Percentiles rank a stretch among this genome's conserved stretches.
Evolutionary conservation across 2,329 filamentous ascomycete species (phyloP).

Genomic region (Hymenoscyphus infarciens): DNA sequence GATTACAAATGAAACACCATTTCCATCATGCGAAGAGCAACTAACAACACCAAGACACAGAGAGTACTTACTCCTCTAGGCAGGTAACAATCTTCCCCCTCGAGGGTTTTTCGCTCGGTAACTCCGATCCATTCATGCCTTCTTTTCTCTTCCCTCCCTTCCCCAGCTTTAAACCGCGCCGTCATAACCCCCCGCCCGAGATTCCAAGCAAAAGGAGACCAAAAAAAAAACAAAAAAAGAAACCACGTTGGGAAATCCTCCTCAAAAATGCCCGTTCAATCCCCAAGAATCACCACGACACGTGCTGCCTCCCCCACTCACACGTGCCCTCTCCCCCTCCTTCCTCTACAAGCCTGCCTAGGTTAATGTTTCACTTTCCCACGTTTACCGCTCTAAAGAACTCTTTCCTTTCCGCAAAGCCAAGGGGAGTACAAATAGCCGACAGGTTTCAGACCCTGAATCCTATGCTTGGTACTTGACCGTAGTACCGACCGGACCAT

Average conservation of each 20-base stretch:
- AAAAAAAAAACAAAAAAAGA: no score
- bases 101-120: neutral
- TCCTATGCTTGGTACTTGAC: no score
- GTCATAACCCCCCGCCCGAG: neutral
- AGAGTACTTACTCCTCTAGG: neutral
- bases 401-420: no score
- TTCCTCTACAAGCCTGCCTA: neutral
- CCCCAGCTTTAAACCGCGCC: neutral
- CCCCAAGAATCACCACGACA: neutral
- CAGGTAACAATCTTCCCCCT: neutral
- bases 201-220: neutral
- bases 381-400: neutral
- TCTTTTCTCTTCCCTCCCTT: neutral
- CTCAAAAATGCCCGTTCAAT: neutral
- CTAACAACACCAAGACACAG: neutral
- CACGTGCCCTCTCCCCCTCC: neutral
- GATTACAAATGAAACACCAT: neutral
- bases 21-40: neutral
- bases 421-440: no score
- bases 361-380: neutral
- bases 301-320: neutral
- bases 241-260: neutral
- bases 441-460: no score
- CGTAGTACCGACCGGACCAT: no score
- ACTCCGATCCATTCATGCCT: neutral